Base-by-base conservation (phyloP, 257 asterid genomes). In the Penstemon eatonii region DNA sequence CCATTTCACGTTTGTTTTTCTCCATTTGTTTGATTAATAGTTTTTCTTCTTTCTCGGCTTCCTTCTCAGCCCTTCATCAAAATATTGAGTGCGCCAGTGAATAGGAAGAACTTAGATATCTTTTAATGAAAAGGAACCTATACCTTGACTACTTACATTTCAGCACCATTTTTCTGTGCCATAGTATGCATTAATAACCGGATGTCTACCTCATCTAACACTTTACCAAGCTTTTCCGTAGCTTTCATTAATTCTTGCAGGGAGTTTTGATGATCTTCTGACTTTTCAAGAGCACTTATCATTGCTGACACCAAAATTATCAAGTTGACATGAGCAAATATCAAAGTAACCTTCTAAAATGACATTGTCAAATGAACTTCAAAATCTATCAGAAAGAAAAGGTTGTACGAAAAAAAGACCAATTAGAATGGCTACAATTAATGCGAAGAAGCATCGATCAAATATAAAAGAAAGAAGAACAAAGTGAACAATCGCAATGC, bases 61-160 rank as follows among this genome's bases (percentile, higher is more conserved):
- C 91, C 79, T 91, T 91, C 74, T 81, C 95, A 61, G 87, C 85
- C 89, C 99, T 94, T 70, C 80, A 84, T 58, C 79, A 82, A 47
- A 78, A 43, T 51, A 58, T 40, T 56, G 69, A 70, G 59, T 79
- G 42, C 72, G 74, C 42, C 9, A 44, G 72, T 49, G 33, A 59
- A 60, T 71, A 70, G 66, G 52, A 59, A 69, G 41, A 57, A 60
- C 38, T 54, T 51, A 55, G 66, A 8, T 53, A 64, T 25, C 33
- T 1, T 25, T 25, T 25, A 25, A 25, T 1, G 33, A 25, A 25
- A 25, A 25, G 2, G 33, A 54, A 54, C 74, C 66, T 5, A 13
- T 39, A 70, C 74, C 53, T 39, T 5, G 68, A 59, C 71, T 72
- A 79, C 96, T 42, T 83, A 94, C 99, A 81, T 76, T 76, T 87